Conservation (phyloP, 345 rosid species). For the Salix caprea region DNA sequence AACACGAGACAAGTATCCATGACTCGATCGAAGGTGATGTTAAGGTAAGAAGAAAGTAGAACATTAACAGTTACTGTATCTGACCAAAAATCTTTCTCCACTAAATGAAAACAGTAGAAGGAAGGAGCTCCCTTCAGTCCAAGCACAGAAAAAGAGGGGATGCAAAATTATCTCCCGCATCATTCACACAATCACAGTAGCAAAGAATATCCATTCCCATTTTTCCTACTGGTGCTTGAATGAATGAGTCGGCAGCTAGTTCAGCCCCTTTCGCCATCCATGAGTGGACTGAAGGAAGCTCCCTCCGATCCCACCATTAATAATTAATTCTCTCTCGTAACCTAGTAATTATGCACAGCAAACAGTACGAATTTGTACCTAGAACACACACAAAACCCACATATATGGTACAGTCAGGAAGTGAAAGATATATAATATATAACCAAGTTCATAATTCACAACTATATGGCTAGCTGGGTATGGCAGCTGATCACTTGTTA, state of each 20-base stretch:
- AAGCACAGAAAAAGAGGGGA: slow-evolving; percentile 70
- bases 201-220: neutral
- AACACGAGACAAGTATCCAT: neutral
- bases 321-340: neutral
- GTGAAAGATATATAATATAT: neutral
- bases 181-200: slow-evolving; percentile 87
- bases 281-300: slow-evolving; percentile 92
- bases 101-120: slow-evolving; percentile 19
- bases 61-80: neutral
- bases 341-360: neutral
- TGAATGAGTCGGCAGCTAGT: slow-evolving; percentile 98
- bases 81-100: too few relatives aligned
- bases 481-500: neutral
- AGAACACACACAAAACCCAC: neutral
- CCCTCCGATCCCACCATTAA: slow-evolving; percentile 42
- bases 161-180: slow-evolving; percentile 86
- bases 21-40: neutral
- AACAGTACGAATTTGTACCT: neutral
- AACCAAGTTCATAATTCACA: neutral
- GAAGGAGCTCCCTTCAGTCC: slow-evolving; percentile 99
- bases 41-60: neutral
- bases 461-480: neutral
- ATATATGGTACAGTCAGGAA: neutral
- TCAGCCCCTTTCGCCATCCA: slow-evolving; percentile 48
- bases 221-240: slow-evolving; percentile 51